A percentile compares a stretch with the other conserved stretches of the same genome.
Evolutionary conservation across 345 rosid species (phyloP).

Genomic region (Conringia planisiliqua): DNA sequence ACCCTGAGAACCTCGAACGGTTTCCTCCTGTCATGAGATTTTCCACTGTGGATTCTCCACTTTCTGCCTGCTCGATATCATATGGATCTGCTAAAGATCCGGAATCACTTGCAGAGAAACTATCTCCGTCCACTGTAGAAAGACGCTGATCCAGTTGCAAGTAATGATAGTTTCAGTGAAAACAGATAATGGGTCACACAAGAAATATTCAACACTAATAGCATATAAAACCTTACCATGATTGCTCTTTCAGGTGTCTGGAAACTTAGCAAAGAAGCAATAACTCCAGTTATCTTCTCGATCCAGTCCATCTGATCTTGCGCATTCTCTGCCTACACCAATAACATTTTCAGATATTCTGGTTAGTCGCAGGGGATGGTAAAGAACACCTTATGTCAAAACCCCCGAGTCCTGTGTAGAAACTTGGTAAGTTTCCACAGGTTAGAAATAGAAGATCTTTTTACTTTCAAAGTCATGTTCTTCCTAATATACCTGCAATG

Average conservation of each 20-base stretch:
- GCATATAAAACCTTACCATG: slow-evolving; percentile 16
- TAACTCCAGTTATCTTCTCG: slow-evolving; percentile 77
- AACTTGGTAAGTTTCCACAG: neutral
- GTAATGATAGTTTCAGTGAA: slow-evolving; percentile 7
- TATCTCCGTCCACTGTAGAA: slow-evolving; percentile 40
- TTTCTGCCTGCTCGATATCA: slow-evolving; percentile 41
- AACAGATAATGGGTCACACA: neutral
- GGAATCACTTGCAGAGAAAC: slow-evolving; percentile 43
- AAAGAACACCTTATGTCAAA: neutral
- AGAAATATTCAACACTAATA: slow-evolving; percentile 11
- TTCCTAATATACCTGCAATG: slow-evolving; percentile 57
- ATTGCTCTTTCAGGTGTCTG: slow-evolving; percentile 62
- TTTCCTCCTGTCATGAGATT: slow-evolving; percentile 41
- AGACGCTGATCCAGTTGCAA: slow-evolving; percentile 43
- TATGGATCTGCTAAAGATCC: slow-evolving; percentile 44
- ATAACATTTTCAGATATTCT: neutral
- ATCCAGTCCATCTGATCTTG: slow-evolving; percentile 84
- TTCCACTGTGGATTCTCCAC: slow-evolving; percentile 38
- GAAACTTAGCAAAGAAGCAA: slow-evolving; percentile 58
- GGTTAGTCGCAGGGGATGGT: neutral
- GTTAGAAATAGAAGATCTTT: neutral
- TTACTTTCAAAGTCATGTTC: neutral
- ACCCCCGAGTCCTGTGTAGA: neutral
- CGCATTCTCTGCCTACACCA: slow-evolving; percentile 78
- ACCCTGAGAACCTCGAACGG: slow-evolving; percentile 42